Conservation (phyloP, 352 stramenopile genomes). For the Phytopythium ostracodes region DNA sequence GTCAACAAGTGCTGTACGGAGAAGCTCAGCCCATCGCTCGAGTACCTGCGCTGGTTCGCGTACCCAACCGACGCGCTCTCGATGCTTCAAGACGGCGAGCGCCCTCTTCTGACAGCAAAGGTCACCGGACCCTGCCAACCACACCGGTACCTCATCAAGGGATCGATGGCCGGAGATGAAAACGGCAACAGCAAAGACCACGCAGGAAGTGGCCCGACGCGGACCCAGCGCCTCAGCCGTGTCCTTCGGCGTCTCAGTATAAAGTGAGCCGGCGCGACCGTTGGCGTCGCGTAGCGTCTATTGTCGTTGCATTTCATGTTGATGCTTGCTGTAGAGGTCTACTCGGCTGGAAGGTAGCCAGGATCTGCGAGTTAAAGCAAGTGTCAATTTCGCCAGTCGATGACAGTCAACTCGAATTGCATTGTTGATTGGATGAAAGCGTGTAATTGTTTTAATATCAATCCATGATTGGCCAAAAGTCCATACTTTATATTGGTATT, state of each 20-base stretch:
- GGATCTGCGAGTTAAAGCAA: too few species aligned
- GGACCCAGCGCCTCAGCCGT: background rate
- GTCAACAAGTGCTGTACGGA: background rate
- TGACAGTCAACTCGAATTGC: too few species aligned
- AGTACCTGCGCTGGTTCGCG: conserved; percentile 34
- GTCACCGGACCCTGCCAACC: conserved; percentile 28
- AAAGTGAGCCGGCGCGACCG: background rate
- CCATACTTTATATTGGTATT: too few species aligned
- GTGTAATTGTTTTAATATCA: too few species aligned
- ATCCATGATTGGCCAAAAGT: too few species aligned
- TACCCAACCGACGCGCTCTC: conserved; percentile 30
- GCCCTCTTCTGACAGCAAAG: conserved; percentile 15
- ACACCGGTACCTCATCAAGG: conserved; percentile 22
- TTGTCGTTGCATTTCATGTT: too few species aligned
- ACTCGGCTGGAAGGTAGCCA: too few species aligned
- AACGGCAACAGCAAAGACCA: background rate
- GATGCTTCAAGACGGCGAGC: conserved; percentile 18
- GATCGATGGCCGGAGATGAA: conserved; percentile 17
- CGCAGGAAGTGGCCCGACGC: background rate
- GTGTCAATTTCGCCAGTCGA: too few species aligned
- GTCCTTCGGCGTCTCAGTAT: background rate
- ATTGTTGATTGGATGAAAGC: background rate
- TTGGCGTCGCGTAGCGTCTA: too few species aligned
- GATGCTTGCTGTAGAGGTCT: too few species aligned
- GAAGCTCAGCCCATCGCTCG: conserved; percentile 18